Base-by-base conservation (phyloP, 2,329 filamentous ascomycete species). In the Rugonectria rugulosa region DNA sequence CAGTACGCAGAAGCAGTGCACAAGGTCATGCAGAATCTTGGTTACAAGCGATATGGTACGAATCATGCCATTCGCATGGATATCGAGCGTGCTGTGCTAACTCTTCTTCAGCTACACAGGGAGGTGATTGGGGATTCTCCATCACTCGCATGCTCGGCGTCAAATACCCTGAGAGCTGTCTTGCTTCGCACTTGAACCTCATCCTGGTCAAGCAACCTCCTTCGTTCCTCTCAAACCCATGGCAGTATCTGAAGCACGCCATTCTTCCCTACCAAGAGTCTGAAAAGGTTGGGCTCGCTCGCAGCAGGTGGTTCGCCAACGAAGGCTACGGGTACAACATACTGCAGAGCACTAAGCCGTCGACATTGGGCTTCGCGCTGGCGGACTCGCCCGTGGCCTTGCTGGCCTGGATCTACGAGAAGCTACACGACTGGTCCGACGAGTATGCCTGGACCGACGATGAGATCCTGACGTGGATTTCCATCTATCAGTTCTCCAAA, bases 351-450 rank as follows among this genome's bases (percentile, higher is more conserved):
- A 92, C 89, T 0, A 87, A 88, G 53, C 90, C 91, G 0, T 85
- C 91, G 46, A 94, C 90, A 0, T 68, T 93, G 0, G 87, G 87
- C 0, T 91, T 90, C 65, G 85, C 79, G 0, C 77, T 93, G 3
- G 79, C 83, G 1, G 89, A 92, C 68, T 87, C 82, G 6, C 91
- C 90, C 0, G 82, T 90, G 0, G 88, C 82, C 0, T 74, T 92
- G 3, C 77, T 94, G 1, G 84, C 88, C 0, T 95, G 91, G 91
- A 86, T 94, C 27, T 90, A 90, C 62, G 91, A 94, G 73, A 94
- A 94, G 69, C 74, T 94, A 31, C 84, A 88, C 62, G 87, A 90
- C 63, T 94, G 90, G 90, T 87, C 86, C 0, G 89, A 93, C 64
- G 65, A 64, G 1, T 92, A 92, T 66, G 75, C 82, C 0, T 93